These are phyloP conservation scores for Fagopyrum homotropicum DNA, from an alignment of 148 eudicot species.

Conservation along the genomic window DNA sequence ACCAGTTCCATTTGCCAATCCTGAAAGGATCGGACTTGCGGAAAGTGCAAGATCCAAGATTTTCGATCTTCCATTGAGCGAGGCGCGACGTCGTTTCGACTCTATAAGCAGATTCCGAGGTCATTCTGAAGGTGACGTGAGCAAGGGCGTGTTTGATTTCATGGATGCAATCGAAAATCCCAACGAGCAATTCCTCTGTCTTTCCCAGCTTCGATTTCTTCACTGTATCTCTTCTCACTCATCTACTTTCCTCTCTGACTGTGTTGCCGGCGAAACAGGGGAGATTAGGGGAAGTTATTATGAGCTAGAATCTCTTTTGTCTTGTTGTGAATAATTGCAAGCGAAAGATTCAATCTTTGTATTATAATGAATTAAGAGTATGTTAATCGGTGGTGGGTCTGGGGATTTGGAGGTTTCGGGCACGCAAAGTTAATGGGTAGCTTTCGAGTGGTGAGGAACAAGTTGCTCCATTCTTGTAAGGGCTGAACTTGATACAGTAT, in stretches of 20 bases:
- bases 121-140: not conserved
- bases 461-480: not conserved
- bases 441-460: not conserved
- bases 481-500: too few relatives aligned
- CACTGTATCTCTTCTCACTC: not conserved
- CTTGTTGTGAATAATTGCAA: not conserved
- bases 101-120: conserved; percentile 16
- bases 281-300: not conserved
- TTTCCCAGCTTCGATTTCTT: conserved; percentile 2
- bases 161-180: conserved; percentile 5
- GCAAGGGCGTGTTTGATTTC: conserved; percentile 10
- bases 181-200: conserved; percentile 7
- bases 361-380: not conserved
- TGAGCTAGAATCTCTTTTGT: not conserved
- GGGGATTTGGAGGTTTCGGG: not conserved
- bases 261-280: not conserved
- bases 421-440: not conserved
- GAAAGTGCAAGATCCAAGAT: conserved; percentile 54
- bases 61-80: conserved; percentile 86
- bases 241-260: not conserved
- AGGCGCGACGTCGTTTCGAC: conserved; percentile 79
- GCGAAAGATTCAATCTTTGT: conserved; percentile 3
- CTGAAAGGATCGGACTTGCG: conserved; percentile 68
- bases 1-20: conserved; percentile 88
- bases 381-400: not conserved